phyloP scores from a whole-genome alignment of 2,329 filamentous ascomycete species.

The Akanthomyces dipterigenus region DNA sequence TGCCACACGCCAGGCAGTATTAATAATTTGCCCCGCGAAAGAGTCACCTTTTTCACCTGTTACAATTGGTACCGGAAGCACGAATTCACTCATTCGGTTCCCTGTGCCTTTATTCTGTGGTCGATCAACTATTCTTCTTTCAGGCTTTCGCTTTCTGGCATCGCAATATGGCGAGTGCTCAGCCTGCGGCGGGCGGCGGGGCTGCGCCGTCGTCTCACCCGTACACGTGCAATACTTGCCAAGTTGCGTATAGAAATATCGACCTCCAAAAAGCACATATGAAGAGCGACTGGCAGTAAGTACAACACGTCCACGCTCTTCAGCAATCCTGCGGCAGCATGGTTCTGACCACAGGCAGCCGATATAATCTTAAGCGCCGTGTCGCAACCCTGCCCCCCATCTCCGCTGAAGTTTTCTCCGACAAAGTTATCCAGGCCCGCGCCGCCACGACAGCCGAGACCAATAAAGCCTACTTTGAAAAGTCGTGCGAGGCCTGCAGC shows the following conservation, averaged over 20 bases:
- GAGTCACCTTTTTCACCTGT: background rate
- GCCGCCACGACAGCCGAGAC: conserved; percentile 77
- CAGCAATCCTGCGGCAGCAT: background rate
- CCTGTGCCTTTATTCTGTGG: background rate
- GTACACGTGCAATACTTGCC: conserved; percentile 97
- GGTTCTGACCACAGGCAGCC: conserved; percentile 39
- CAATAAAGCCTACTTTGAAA: conserved; percentile 83
- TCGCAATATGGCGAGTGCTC: conserved; percentile 39
- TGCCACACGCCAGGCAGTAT: conserved; percentile 15
- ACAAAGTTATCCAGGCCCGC: conserved; percentile 90
- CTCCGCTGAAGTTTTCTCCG: conserved; percentile 85
- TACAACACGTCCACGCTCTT: conserved; percentile 20
- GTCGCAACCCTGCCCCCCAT: conserved; percentile 87
- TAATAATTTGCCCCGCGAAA: conserved; percentile 16
- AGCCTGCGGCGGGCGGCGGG: conserved; percentile 25
- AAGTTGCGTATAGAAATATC: conserved; percentile 90
- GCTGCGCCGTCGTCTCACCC: conserved; percentile 57
- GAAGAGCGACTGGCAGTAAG: conserved; percentile 98
- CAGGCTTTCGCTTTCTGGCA: background rate
- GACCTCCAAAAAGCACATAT: conserved; percentile 93
- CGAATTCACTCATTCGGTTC: background rate
- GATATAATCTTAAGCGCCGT: conserved; percentile 93
- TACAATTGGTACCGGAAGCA: background rate
- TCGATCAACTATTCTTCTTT: background rate
- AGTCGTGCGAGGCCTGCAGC: conserved; percentile 70